Base-by-base conservation (phyloP, 768 basidiomycete genomes). In the Amanita polypyramis region DNA sequence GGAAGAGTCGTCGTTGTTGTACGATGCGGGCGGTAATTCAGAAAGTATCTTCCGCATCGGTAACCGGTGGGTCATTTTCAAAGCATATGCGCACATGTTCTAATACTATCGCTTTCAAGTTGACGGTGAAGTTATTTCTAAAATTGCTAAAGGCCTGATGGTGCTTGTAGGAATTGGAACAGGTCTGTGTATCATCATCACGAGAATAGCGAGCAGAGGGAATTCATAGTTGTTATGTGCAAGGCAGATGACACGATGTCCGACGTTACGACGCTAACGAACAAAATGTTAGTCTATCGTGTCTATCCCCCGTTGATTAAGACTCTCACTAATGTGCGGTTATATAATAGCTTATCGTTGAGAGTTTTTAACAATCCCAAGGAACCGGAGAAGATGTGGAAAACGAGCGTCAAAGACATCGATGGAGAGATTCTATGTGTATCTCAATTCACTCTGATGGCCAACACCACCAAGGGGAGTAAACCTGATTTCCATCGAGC, bases 401-500 rank as follows among this genome's bases (percentile, higher is more conserved):
- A 88, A 65, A 66, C 74, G 17, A 89, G 70, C 58, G 85, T 98
- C 41, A 86, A 81, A 64, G 94, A 97, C 54, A 77, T 96, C 19
- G 76, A 78, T 19, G 94, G 92, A 37, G 92, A 95, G 44, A 75
- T 99, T 10, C 76, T 98, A 3, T 97, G 94, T 56, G 91, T 94
- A 12, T 93, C 93, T 1, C 95, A 98, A 56, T 95, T 96, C 62
- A 93, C 94, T 1, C 73, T 99, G 21, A 64, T 94, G 59, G 87
- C 92, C 19, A 84, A 85, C 51, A 91, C 90, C 14, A 70, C 74
- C 45, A 96, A 96, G 63, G 91, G 91, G 21, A 86, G 73, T 60
- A 91, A 93, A 58, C 87, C 87, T 11, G 92, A 96, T 63, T 97
- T 97, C 56, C 93, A 94, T 64, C 76, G 76, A 15, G 87, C 93